Conservation (phyloP, 169 alveolate genomes). For the Cryptosporidium ryanae region DNA sequence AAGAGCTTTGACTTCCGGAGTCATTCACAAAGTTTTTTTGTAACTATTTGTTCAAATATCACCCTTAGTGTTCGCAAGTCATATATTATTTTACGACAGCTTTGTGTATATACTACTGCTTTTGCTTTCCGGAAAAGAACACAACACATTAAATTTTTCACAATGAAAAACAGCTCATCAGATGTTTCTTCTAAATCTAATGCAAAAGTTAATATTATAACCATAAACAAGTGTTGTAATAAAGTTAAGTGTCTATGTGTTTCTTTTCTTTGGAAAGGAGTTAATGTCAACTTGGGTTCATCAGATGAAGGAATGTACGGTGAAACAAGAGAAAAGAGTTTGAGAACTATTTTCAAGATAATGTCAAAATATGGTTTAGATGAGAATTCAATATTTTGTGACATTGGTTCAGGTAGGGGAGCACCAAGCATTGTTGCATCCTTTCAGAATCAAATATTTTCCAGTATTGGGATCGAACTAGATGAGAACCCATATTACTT, state of each 20-base stretch:
- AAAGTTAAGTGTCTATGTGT: slow-evolving; percentile 49
- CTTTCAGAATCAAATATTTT: slow-evolving; percentile 72
- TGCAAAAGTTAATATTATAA: not conserved
- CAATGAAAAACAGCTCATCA: not conserved
- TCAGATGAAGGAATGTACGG: slow-evolving; percentile 91
- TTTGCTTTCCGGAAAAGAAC: too few species aligned
- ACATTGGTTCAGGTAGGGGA: slow-evolving; percentile 89
- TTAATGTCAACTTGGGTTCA: slow-evolving; percentile 80
- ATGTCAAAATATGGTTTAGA: slow-evolving; percentile 84
- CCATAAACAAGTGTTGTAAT: slow-evolving; percentile 19
- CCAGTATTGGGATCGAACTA: slow-evolving; percentile 81
- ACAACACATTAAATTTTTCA: too few species aligned
- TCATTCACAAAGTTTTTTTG: too few species aligned
- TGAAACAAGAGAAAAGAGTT: slow-evolving; percentile 81
- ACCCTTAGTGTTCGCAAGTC: too few species aligned
- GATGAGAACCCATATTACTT: slow-evolving; percentile 66
- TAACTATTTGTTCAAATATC: too few species aligned
- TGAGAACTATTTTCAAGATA: slow-evolving; percentile 78
- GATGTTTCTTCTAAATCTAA: not conserved
- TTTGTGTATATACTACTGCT: too few species aligned
- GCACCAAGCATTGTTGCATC: slow-evolving; percentile 84
- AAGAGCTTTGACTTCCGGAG: too few species aligned
- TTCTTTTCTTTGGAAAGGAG: slow-evolving; percentile 79
- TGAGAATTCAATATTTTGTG: slow-evolving; percentile 82
- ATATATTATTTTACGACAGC: too few species aligned